Base-by-base conservation (phyloP, 2,329 filamentous ascomycete species). In the Grosmannia huntii region DNA sequence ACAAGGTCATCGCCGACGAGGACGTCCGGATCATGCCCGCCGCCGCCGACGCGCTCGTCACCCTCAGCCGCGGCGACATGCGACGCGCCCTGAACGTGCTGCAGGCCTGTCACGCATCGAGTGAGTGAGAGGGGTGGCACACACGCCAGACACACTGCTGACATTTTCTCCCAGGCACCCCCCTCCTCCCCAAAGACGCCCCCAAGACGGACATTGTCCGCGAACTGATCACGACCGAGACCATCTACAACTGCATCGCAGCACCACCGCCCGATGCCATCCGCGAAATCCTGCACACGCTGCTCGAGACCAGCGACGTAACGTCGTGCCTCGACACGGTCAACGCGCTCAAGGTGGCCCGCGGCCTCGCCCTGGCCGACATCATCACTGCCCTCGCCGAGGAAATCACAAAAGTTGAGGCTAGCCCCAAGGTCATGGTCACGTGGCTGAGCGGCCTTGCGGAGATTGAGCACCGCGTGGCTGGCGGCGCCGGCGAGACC, bases 221-320 rank as follows among this genome's bases (percentile, higher is more conserved):
- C 48, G 92, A 97, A 33, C 78, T 65, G 60, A 82, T 89, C 64
- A 96, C 96, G 64, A 96, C 88, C 41, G 87, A 96, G 69, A 90
- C 89, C 9, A 97, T 99, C 67, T 99, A 96, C 77, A 91, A 90
- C 71, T 99, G 94, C 72, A 95, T 99, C 68, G 94, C 94, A 10
- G 92, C 92, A 1, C 94, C 94, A 4, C 91, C 95, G 64, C 94
- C 94, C 0, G 83, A 86, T 27, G 92, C 96, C 66, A 90, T 97
- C 67, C 80, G 82, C 63, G 83, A 87, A 65, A 97, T 99, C 57
- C 78, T 91, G 64, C 81, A 86, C 63, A 95, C 90, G 0, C 78
- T 99, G 36, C 80, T 97, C 31, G 84, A 81, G 57, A 96, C 89
- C 2, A 82, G 84, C 57, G 92, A 99, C 68, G 88, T 99, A 54